Conservation (phyloP, 2,329 filamentous ascomycete genomes). For the Fusarium protoensiforme region DNA sequence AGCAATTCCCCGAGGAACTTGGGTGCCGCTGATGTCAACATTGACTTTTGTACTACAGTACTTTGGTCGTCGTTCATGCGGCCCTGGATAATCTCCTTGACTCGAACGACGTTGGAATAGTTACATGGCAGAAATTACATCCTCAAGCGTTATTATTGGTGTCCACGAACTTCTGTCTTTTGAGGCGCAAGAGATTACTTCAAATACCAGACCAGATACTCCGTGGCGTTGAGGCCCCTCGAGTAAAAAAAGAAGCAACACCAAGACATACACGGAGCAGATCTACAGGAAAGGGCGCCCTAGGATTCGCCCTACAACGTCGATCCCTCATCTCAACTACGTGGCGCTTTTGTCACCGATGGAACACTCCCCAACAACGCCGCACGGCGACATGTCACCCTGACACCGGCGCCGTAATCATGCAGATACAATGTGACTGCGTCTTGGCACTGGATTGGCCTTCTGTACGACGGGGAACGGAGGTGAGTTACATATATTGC, state of each 20-base stretch:
- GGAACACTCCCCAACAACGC: neutral
- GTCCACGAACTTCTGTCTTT: neutral
- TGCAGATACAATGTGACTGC: neutral
- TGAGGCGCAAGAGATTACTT: neutral
- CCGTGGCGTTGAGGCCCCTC: neutral
- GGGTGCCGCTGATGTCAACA: neutral
- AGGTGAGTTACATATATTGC: neutral
- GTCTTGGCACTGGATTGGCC: neutral
- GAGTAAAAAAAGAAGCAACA: neutral
- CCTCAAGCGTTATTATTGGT: neutral
- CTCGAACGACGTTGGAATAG: neutral
- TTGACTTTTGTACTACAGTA: neutral
- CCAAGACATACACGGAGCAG: neutral
- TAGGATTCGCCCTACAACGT: neutral
- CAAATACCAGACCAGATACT: neutral
- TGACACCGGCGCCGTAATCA: neutral
- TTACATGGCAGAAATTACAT: neutral
- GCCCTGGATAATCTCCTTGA: neutral
- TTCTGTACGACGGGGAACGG: neutral
- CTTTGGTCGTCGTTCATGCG: neutral
- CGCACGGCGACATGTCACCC: neutral
- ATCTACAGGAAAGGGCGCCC: neutral
- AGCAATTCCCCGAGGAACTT: neutral
- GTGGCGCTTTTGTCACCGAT: neutral
- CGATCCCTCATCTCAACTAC: neutral